Evolutionary conservation across 2,329 filamentous ascomycete species (phyloP).

Genomic region (Falciphora oryzae): DNA sequence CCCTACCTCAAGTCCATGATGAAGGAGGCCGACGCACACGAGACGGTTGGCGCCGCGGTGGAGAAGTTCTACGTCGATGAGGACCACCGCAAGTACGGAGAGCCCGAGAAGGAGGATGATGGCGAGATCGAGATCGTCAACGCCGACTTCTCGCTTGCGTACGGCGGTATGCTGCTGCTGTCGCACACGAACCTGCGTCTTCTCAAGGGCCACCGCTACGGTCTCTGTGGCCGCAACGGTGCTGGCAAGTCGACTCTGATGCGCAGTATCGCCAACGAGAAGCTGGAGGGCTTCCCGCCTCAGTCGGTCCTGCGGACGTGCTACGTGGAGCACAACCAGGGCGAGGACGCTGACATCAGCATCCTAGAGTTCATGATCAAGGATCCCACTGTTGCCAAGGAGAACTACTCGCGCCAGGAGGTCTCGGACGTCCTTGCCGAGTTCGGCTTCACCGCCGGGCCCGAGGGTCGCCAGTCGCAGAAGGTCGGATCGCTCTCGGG

Average conservation of each 20-base stretch:
- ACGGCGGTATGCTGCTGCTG: slow-evolving; percentile 93
- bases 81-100: slow-evolving; percentile 81
- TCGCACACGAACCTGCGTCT: slow-evolving; percentile 94
- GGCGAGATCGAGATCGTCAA: slow-evolving; percentile 96
- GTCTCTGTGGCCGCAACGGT: slow-evolving; percentile 93
- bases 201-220: slow-evolving; percentile 94
- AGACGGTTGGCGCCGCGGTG: slow-evolving; percentile 65
- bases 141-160: slow-evolving; percentile 93
- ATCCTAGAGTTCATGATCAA: slow-evolving; percentile 91
- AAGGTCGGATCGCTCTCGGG: slow-evolving; percentile 92
- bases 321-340: slow-evolving; percentile 99
- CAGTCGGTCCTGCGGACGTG: slow-evolving; percentile 91
- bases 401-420: slow-evolving; percentile 60
- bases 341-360: slow-evolving; percentile 92
- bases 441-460: slow-evolving; percentile 88
- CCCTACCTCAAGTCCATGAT: slow-evolving; percentile 74
- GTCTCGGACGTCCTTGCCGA: slow-evolving; percentile 81
- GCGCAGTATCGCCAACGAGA: slow-evolving; percentile 91
- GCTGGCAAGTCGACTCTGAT: slow-evolving; percentile 99
- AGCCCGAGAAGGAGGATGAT: slow-evolving; percentile 79
- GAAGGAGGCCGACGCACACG: slow-evolving; percentile 50
- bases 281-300: slow-evolving; percentile 92
- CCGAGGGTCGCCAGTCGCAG: slow-evolving; percentile 81
- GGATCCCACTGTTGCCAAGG: slow-evolving; percentile 76
- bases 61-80: slow-evolving; percentile 74